Evolutionary conservation across 176 grass and related monocot genomes (phyloP).

Genomic region (Cenchrus americanus): DNA sequence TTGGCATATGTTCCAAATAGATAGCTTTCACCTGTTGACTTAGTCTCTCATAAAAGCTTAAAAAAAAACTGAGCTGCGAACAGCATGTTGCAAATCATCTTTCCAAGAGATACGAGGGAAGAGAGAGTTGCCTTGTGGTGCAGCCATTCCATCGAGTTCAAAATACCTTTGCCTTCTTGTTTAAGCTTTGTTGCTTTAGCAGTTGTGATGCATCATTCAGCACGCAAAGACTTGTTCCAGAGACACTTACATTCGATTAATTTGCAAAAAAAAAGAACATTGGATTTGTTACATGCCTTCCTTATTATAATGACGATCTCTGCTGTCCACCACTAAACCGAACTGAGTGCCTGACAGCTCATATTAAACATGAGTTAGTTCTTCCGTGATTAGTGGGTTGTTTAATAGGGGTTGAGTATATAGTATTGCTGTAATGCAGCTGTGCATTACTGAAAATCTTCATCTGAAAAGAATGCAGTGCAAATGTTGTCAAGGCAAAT

Average conservation of each 20-base stretch:
- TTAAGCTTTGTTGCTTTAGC: conserved; percentile 16
- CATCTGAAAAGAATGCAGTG: not conserved
- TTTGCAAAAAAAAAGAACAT: not conserved
- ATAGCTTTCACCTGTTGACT: not conserved
- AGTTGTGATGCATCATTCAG: conserved; percentile 41
- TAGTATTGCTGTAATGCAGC: not conserved
- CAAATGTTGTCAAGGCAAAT: not conserved
- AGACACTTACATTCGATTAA: not conserved
- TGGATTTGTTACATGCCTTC: not conserved
- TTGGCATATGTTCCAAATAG: not conserved
- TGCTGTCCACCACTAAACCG: not conserved
- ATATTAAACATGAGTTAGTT: not conserved
- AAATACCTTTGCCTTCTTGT: conserved; percentile 1
- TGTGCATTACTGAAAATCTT: not conserved
- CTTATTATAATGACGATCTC: conserved; percentile 5
- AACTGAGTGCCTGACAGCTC: conserved; percentile 19
- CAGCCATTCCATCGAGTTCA: conserved; percentile 5
- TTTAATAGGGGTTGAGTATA: not conserved
- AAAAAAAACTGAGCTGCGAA: conserved; percentile 13
- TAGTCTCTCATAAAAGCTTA: not conserved
- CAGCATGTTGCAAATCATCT: not conserved
- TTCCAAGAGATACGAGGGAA: conserved; percentile 15
- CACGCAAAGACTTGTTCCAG: conserved; percentile 29
- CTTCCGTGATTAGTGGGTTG: not conserved
- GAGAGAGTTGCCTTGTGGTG: conserved; percentile 14